Evolutionary conservation across 2,329 filamentous ascomycete species (phyloP).

Genomic region (Penicillium sp.): DNA sequence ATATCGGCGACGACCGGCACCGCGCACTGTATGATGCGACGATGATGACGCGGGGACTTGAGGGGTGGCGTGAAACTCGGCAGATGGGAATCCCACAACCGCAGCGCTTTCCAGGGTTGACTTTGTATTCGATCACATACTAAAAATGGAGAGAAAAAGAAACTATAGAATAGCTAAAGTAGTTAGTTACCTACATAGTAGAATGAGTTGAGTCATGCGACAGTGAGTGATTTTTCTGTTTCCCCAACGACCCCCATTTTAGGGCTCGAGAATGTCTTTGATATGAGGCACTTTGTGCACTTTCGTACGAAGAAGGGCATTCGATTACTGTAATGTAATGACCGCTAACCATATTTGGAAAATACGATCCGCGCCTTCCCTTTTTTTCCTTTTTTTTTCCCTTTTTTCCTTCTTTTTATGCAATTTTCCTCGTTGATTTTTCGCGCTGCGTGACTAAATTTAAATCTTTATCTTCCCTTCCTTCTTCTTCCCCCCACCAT

Average conservation of each 20-base stretch:
- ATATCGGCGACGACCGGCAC: slow-evolving; percentile 19
- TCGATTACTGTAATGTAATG: not conserved
- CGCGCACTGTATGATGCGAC: slow-evolving; percentile 20
- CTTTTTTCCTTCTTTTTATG: not conserved
- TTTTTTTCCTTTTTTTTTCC: not conserved
- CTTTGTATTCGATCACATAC: no score
- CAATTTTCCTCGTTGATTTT: not conserved
- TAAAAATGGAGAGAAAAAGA: not conserved
- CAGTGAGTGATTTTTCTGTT: slow-evolving; percentile 21
- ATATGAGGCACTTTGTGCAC: slow-evolving; percentile 12
- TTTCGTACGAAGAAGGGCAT: no score
- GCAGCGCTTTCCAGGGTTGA: not conserved
- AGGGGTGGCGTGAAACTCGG: slow-evolving; percentile 14
- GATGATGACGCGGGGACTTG: slow-evolving; percentile 22
- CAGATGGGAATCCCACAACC: slow-evolving; percentile 4
- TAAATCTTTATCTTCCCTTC: slow-evolving; percentile 26
- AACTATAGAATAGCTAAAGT: no score
- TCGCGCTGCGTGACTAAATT: slow-evolving; percentile 23
- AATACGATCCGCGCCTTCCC: slow-evolving; percentile 1
- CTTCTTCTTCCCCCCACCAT: slow-evolving; percentile 21
- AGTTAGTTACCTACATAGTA: not conserved
- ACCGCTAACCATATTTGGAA: not conserved
- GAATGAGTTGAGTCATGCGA: slow-evolving; percentile 9
- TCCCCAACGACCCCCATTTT: slow-evolving; percentile 25
- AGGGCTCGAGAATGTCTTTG: slow-evolving; percentile 14